phyloP scores from a whole-genome alignment of 2,329 filamentous ascomycete genomes.

The Fusarium piperis region DNA sequence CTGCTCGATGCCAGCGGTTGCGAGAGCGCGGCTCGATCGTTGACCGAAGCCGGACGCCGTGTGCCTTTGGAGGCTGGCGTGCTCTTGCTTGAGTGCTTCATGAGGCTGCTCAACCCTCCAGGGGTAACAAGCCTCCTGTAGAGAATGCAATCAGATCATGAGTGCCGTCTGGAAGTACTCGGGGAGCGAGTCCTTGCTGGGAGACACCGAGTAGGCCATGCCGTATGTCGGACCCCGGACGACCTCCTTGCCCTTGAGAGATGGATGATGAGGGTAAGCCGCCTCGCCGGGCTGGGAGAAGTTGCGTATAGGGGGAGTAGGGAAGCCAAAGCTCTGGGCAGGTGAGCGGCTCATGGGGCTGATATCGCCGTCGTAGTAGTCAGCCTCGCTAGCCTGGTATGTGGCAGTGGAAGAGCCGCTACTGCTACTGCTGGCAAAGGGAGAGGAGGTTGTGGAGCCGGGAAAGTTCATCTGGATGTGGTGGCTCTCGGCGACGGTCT shows the following conservation, averaged over 20 bases:
- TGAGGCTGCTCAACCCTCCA: conserved; percentile 52
- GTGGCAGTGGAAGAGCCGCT: conserved; percentile 58
- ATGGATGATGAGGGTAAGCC: conserved; percentile 36
- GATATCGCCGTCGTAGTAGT: conserved; percentile 29
- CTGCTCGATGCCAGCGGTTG: conserved; percentile 12
- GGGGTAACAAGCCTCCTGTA: conserved; percentile 36
- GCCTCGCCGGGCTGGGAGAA: conserved; percentile 42
- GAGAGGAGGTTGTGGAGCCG: conserved; percentile 46
- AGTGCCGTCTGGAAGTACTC: conserved; percentile 24
- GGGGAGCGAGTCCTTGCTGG: conserved; percentile 49
- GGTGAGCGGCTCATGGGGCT: conserved; percentile 34
- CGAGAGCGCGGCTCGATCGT: not conserved
- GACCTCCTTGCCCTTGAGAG: conserved; percentile 57
- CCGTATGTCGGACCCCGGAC: conserved; percentile 46
- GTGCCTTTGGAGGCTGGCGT: not conserved
- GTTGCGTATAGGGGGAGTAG: conserved; percentile 30
- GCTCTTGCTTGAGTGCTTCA: conserved; percentile 48
- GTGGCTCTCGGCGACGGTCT: conserved; percentile 45
- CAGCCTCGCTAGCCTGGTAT: conserved; percentile 54
- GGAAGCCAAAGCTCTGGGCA: conserved; percentile 18
- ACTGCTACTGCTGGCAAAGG: conserved; percentile 49
- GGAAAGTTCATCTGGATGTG: conserved; percentile 52
- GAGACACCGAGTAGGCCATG: conserved; percentile 48
- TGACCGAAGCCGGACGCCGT: not conserved
- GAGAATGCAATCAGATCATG: conserved; percentile 24